These are phyloP conservation scores for Juncus effusus DNA, from an alignment of 176 grass and related monocot species.

Conservation along the genomic window DNA sequence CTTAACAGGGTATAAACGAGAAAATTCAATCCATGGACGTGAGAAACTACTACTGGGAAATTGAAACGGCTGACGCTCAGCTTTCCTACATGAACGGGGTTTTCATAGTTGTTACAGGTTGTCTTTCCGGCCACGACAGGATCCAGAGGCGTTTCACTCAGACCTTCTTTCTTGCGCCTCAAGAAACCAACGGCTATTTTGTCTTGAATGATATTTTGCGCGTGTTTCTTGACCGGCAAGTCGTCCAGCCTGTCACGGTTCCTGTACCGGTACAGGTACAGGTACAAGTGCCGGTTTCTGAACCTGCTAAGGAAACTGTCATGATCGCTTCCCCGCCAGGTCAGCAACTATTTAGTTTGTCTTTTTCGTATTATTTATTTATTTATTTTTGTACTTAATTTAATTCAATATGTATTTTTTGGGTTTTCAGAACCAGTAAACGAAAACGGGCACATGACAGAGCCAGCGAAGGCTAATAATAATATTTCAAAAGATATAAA, in stretches of 20 bases:
- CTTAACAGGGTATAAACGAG: conserved; percentile 67
- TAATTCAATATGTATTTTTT: too few relatives aligned
- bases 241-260: conserved; percentile 7
- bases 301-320: neutral
- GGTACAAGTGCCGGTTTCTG: conserved; percentile 1
- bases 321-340: neutral
- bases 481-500: neutral
- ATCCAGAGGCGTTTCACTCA: conserved; percentile 60
- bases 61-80: conserved; percentile 75
- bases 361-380: neutral
- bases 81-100: conserved; percentile 66
- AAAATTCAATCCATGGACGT: conserved; percentile 73
- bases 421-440: conserved; percentile 28
- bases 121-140: conserved; percentile 45
- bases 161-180: conserved; percentile 90
- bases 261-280: conserved; percentile 7
- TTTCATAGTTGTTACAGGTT: conserved; percentile 82
- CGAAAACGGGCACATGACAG: conserved; percentile 12
- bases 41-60: conserved; percentile 67
- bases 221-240: conserved; percentile 49
- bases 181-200: conserved; percentile 83
- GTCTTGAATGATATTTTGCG: conserved; percentile 86
- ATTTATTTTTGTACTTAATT: neutral
- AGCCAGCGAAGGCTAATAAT: conserved; percentile 9
- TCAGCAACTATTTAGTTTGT: neutral